Evolutionary conservation across 2,329 filamentous ascomycete genomes (phyloP).

Genomic region (Coleophoma eucalyptorum): DNA sequence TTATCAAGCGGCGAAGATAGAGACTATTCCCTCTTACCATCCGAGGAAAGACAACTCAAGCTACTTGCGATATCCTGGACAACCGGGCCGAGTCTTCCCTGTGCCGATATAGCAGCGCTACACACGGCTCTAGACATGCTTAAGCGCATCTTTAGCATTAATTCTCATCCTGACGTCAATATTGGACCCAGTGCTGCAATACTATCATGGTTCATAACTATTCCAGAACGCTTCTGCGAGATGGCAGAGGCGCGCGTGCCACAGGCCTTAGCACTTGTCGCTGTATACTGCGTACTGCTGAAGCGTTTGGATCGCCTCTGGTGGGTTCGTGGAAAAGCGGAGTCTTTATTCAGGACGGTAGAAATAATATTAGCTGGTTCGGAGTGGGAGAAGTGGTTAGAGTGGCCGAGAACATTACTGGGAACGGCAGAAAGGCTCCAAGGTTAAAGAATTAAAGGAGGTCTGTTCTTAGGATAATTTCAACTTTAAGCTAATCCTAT

Average conservation of each 20-base stretch:
- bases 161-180: slow-evolving; percentile 12
- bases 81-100: neutral
- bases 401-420: no score
- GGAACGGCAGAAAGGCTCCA: no score
- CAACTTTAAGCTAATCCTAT: no score
- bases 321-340: slow-evolving; percentile 25
- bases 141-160: slow-evolving; percentile 2
- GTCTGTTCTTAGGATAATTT: no score
- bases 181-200: slow-evolving; percentile 9
- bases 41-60: neutral
- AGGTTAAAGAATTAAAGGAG: no score
- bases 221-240: slow-evolving; percentile 25
- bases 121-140: neutral
- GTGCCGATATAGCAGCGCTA: neutral
- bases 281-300: neutral
- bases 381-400: neutral
- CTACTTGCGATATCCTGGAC: neutral
- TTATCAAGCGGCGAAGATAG: neutral
- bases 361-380: neutral
- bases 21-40: neutral
- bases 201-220: slow-evolving; percentile 29
- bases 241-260: slow-evolving; percentile 22
- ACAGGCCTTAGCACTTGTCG: neutral
- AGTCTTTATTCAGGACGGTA: slow-evolving; percentile 28
- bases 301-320: neutral